Evolutionary conservation across 257 asterid genomes (phyloP), one percentile per base, ranked within the genome.

Genomic region (Buddleja alternifolia): DNA sequence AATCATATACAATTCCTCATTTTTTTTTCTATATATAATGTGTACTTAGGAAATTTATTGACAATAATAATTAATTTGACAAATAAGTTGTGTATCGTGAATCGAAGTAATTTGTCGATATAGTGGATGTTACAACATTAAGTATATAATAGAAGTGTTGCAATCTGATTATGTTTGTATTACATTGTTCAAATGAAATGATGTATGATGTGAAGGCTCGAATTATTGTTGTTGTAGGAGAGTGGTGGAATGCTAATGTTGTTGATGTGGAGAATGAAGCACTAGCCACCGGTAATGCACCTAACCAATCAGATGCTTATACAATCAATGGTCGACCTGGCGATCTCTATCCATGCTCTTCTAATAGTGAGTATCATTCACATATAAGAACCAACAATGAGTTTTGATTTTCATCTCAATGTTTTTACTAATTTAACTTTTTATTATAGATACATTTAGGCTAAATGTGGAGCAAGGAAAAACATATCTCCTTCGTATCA

Each of bases 231-330:
- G 34, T 55, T 77, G 73, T 64, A 88, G 96, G 96, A 19, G 96
- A 88, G 70, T 89, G 90, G 88, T 89, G 94, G 94, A 86, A 86
- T 57, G 92, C 84, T 10, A 83, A 89, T 44, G 87, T 85, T 29
- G 41, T 85, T 0, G 87, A 81, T 9, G 83, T 89, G 0, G 94
- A 80, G 47, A 75, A 73, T 8, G 54, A 85, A 71, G 87, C 77
- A 1, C 32, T 77, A 21, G 83, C 80, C 9, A 63, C 82, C 0
- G 96, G 96, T 0, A 73, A 1, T 20, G 81, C 75, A 19, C 92
- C 94, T 0, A 76, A 73, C 36, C 19, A 44, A 15, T 89, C 96
- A 0, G 88, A 89, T 48, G 96, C 96, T 15, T 89, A 16, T 67
- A 89, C 94, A 1, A 89, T 89, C 6, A 86, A 89, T 15, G 96